Base-by-base conservation (phyloP, 345 rosid species). In the Citrus australasica region DNA sequence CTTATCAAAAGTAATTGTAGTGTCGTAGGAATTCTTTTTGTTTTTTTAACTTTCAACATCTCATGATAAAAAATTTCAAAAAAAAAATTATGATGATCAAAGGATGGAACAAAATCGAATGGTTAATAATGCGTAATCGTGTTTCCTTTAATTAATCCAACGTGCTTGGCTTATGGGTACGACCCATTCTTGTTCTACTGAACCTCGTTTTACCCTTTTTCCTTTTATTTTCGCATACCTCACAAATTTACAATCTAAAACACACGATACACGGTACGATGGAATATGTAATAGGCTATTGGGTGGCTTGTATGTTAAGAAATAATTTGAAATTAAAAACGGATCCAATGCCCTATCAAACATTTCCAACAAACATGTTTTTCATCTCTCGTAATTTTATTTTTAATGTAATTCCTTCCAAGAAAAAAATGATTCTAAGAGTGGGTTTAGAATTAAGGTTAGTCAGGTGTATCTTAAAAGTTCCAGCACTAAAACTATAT, bases 171-270 rank as follows among this genome's bases (percentile, higher is more conserved):
- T 24, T 2, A 8, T 7, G 0, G 27, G 13, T 61, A 2, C 73
- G 77, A 37, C 76, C 80, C 76, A 78, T 58, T 8, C 6, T 2
- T 19, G 33, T 22, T 72, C 76, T 60, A 73, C 69, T 67, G 73
- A 67, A 55, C 69, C 37, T 38, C 22, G 63, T 55, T 67, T 58
- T 76, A n/a, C 72, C 24, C 48, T 76, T 35, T 16, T 5, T 3
- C 0, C 17, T 17, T 14, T 11, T 8, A 1, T 25, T 33, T 79
- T 3, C 24, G 10, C 9, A 9, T 1, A 3, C 56, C 56, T 42
- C 42, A 5, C 72, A 68, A 24, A 24, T 68, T 42, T 42, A 9
- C 11, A 42, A 10, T 10, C 48, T 42, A 10, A 42, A 42, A 10
- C 48, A 42, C 6, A 5, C 73, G 5, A 2, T 6, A 25, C 22